Percentiles rank a stretch among this genome's conserved stretches.
phyloP scores from a whole-genome alignment of 305 asterid species.

The Fraxinus floribunda region DNA sequence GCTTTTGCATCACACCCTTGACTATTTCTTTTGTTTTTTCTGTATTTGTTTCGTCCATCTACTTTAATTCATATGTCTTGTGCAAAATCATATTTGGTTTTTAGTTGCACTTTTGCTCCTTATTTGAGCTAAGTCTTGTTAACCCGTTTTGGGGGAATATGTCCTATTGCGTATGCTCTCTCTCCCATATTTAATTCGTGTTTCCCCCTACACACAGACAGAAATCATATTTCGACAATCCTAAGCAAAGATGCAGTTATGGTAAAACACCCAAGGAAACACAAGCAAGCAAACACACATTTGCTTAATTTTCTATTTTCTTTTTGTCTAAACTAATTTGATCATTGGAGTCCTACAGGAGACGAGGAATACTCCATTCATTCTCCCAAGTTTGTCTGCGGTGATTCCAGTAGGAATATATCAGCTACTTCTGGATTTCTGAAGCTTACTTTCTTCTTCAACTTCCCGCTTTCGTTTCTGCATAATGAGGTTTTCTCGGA shows the following conservation, averaged over 20 bases:
- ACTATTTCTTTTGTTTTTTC: neutral
- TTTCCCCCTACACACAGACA: neutral
- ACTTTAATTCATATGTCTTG: neutral
- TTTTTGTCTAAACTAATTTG: neutral
- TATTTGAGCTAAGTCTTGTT: neutral
- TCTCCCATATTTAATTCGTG: neutral
- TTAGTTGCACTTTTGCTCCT: neutral
- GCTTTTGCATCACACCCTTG: neutral
- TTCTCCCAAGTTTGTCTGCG: neutral
- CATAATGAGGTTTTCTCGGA: constrained; percentile 17
- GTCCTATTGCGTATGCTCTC: neutral
- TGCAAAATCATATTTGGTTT: constrained; percentile 34
- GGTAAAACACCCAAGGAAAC: neutral
- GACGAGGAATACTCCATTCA: neutral
- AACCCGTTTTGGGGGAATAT: neutral
- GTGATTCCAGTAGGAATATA: constrained; percentile 35
- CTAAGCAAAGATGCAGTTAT: neutral
- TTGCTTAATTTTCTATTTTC: neutral
- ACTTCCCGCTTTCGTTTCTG: constrained; percentile 18
- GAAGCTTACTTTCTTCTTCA: constrained; percentile 51
- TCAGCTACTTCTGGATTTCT: constrained; percentile 47
- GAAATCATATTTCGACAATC: neutral
- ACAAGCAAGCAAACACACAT: neutral
- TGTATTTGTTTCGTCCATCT: neutral
- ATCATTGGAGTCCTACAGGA: neutral